Conservation (phyloP, 768 basidiomycete genomes). For the Phylloporus sp. region DNA sequence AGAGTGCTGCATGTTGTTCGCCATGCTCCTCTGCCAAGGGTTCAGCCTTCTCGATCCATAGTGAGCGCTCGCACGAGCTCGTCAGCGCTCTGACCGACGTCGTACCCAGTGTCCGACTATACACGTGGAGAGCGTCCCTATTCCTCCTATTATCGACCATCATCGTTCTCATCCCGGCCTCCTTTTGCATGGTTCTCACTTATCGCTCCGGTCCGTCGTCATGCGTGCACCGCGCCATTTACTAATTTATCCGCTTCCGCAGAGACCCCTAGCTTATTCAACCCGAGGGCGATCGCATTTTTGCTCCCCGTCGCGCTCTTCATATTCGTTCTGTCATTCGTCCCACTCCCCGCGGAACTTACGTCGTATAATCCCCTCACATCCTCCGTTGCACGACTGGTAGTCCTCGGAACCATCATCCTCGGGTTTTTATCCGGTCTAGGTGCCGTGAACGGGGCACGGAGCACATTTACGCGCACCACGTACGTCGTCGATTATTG, state of each 20-base stretch:
- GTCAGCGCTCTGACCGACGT: conserved; percentile 2
- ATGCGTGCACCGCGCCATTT: not conserved
- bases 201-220: conserved; percentile 30
- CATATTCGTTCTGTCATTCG: conserved; percentile 55
- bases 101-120: conserved; percentile 46
- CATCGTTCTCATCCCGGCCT: conserved; percentile 63
- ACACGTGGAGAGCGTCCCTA: conserved; percentile 69
- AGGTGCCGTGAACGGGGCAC: conserved; percentile 65
- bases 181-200: conserved; percentile 54
- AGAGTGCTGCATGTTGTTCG: conserved; percentile 68
- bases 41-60: conserved; percentile 45
- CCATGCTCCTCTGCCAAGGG: conserved; percentile 70
- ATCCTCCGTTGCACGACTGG: conserved; percentile 54
- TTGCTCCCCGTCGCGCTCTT: conserved; percentile 50
- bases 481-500: conserved; percentile 23
- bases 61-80: conserved; percentile 37
- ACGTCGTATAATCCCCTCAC: conserved; percentile 39
- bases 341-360: conserved; percentile 60
- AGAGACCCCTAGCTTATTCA: conserved; percentile 26
- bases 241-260: not conserved
- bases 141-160: conserved; percentile 54
- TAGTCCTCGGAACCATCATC: conserved; percentile 71
- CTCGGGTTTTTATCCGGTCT: conserved; percentile 80
- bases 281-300: conserved; percentile 16
- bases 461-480: conserved; percentile 34